phyloP scores from a whole-genome alignment of 352 stramenopile genomes.

The Globisporangium spinosum region DNA sequence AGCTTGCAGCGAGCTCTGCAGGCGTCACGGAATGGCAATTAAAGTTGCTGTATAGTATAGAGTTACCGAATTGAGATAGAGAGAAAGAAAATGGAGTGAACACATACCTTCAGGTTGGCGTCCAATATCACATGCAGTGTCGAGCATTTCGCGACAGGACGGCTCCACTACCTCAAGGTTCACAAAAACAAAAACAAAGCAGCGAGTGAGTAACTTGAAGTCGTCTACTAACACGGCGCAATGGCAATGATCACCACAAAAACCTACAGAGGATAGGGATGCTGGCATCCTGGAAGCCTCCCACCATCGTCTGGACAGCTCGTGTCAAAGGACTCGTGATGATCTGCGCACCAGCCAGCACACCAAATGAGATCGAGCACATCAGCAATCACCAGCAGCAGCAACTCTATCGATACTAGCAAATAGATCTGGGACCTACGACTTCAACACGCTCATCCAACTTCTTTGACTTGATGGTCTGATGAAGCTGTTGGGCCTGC shows the following conservation, averaged over 20 bases:
- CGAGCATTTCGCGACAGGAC: conserved; percentile 76
- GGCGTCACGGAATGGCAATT: neutral
- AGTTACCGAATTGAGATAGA: too few relatives aligned
- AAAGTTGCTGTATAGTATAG: neutral
- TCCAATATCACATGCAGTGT: conserved; percentile 82
- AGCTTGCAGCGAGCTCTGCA: conserved; percentile 37
- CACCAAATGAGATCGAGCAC: neutral
- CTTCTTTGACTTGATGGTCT: conserved; percentile 29
- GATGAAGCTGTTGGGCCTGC: conserved; percentile 41
- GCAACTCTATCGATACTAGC: neutral
- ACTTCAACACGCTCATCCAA: conserved; percentile 69
- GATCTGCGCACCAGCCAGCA: conserved; percentile 37
- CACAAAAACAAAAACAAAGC: neutral
- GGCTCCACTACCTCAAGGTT: conserved; percentile 45
- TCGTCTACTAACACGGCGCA: neutral
- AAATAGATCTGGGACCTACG: conserved; percentile 24
- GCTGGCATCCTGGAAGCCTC: conserved; percentile 47
- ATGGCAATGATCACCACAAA: neutral
- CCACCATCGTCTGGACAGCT: conserved; percentile 75
- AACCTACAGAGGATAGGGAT: conserved; percentile 55
- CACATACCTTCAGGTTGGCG: conserved; percentile 40
- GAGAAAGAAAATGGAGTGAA: neutral
- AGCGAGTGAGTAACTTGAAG: neutral
- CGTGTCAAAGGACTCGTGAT: conserved; percentile 81
- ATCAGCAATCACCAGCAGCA: conserved; percentile 3